Base-by-base conservation (phyloP, 495 filamentous ascomycete genomes). In the Xylaria bambusicola region DNA sequence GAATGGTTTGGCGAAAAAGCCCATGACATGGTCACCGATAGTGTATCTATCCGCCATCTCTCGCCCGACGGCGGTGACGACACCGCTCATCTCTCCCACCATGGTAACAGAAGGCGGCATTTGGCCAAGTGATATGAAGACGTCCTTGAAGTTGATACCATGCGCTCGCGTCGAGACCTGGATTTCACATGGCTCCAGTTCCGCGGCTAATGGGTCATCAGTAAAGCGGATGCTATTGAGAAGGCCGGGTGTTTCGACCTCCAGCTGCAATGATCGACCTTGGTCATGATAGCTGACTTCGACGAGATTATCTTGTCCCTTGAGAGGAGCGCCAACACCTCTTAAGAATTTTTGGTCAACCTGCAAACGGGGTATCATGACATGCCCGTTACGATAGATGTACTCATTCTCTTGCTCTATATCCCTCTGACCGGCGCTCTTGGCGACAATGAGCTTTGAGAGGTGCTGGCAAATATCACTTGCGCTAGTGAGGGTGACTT, bases 41-140 rank as follows among this genome's bases (percentile, higher is more conserved):
- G 47, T 26, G 23, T 66, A 41, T 27, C 48, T 36, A n/a, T 38
- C 18, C 4, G 35, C 17, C 23, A 58, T 36, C 6, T 42, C 46
- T 21, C 31, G 44, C 21, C 56, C 56, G 10, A 58, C 56, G 15
- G 56, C 56, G 7, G 56, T 58, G 45, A 58, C 56, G 20, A 52
- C 61, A 1, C 75, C 69, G 1, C 70, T 69, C 44, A 73, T 76
- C 24, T 80, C 81, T 36, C 73, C 67, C 4, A 49, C 46, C 4
- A 77, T 77, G 35, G 83, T 68, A 23, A 66, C 60, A 15, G 61
- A 65, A 42, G 73, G 67, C 2, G 48, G 51, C 18, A 80, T 62
- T 45, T 75, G 67, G 3, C 82, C 82, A 68, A 85, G 74, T 6
- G 78, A 74, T 2, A 76, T 75, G 50, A 82, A 75, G 4, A 84